Conservation (phyloP, 169 alveolate species). For the Cryptosporidium xiaoi region DNA sequence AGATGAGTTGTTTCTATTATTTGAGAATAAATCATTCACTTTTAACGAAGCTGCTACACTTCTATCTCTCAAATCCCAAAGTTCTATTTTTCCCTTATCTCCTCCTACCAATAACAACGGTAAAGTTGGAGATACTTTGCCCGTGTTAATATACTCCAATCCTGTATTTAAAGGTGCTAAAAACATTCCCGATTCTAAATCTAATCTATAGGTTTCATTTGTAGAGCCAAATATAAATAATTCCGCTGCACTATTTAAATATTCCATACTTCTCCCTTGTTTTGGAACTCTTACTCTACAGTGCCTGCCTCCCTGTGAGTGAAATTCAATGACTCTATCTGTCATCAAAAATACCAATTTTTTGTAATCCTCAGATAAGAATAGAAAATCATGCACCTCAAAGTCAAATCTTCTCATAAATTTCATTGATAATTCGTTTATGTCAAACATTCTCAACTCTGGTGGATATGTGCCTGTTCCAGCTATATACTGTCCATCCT, state of each 20-base stretch:
- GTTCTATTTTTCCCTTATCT: slow-evolving; percentile 38
- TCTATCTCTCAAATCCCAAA: slow-evolving; percentile 59
- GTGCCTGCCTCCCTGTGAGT: slow-evolving; percentile 94
- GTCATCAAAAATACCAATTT: slow-evolving; percentile 90
- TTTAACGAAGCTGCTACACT: slow-evolving; percentile 51
- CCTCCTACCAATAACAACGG: slow-evolving; percentile 76
- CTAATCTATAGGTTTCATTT: slow-evolving; percentile 87
- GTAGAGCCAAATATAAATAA: slow-evolving; percentile 87
- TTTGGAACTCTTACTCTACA: slow-evolving; percentile 92
- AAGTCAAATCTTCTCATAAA: slow-evolving; percentile 92
- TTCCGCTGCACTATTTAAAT: slow-evolving; percentile 84
- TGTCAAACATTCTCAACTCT: slow-evolving; percentile 89
- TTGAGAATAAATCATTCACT: background rate
- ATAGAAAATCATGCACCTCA: slow-evolving; percentile 88
- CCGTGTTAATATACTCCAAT: slow-evolving; percentile 70
- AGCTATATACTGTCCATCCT: slow-evolving; percentile 86
- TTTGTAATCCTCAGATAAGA: slow-evolving; percentile 89
- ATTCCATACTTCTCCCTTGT: slow-evolving; percentile 89
- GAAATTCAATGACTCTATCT: slow-evolving; percentile 92
- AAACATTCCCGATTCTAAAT: slow-evolving; percentile 90
- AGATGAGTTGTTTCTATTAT: background rate
- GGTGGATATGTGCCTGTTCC: slow-evolving; percentile 92
- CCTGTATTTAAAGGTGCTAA: slow-evolving; percentile 83
- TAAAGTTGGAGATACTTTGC: slow-evolving; percentile 41
- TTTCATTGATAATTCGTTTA: slow-evolving; percentile 87